Evolutionary conservation across 306 rosid species (phyloP), one percentile per base, ranked within the genome.

Genomic region (Lithocarpus polystachyus): DNA sequence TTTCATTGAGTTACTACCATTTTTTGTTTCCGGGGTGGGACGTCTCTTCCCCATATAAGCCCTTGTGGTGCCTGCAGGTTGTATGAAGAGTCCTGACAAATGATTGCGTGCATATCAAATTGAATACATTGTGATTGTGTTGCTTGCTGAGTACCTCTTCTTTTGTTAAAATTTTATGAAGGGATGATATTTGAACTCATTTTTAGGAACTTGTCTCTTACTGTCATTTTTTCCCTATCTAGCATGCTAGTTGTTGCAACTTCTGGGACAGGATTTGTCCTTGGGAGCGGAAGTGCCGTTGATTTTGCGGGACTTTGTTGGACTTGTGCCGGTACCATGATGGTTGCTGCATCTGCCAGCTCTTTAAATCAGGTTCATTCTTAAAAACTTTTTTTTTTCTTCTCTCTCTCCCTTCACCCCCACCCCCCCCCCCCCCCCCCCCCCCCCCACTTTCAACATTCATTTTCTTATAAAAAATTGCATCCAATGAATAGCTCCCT

Each of bases 181-280:
- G 19, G 48, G 52, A 56, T 20, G 15, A 45, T 74, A 51, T 26
- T 64, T 62, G 33, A 3, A 74, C 74, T 76, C 61, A 35, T 62
- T 9, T 76, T 69, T 57, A 3, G 20, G 35, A 65, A 55, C 45
- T 80, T 26, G 51, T 51, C 13, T 52, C 75, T 59, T 40, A 76
- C 23, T 22, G 1, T 37, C 61, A 35, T 73, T 69, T 19, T 69
- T 29, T 28, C n/a, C 56, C 26, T 56, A 64, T 89, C 22, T 87
- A 92, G 99, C 81, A 84, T 95, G 93, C 88, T 95, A 72, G 99
- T 95, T 33, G 98, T 92, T 70, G 98, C 99, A 55, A 95, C 99
- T 37, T 91, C 99, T 60, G 98, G 99, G 76, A 92, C 98, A 74
- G 98, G 99, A 53, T 95, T 87, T 85, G 92, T 95, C 73, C 88